Evolutionary conservation across 208 protist species (phyloP).

Genomic region (Leishmania tarentolae): DNA sequence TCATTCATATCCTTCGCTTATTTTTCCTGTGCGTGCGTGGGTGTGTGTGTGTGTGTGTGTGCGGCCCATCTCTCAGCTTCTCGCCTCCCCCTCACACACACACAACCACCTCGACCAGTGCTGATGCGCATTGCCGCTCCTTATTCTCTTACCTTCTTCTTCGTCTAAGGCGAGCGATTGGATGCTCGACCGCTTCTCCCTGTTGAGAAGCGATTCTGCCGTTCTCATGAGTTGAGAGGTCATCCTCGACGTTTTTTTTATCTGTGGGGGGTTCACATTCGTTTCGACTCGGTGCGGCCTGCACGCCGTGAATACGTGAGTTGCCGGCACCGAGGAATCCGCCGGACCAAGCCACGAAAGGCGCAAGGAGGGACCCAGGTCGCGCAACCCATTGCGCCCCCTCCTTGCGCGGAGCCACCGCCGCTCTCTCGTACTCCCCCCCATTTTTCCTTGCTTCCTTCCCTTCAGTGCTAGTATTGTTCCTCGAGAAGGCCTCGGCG

Average conservation of each 20-base stretch:
- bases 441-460: not conserved
- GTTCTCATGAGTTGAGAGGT: too few species aligned
- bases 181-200: too few species aligned
- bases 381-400: not conserved
- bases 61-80: not conserved
- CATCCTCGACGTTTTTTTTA: too few species aligned
- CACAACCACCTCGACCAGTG: too few species aligned
- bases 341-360: not conserved
- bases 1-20: not conserved
- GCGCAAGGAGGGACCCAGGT: not conserved
- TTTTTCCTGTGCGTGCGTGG: not conserved
- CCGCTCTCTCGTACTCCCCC: not conserved
- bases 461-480: not conserved
- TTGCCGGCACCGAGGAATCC: not conserved
- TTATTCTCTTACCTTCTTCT: too few species aligned
- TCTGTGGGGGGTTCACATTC: too few species aligned
- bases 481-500: not conserved
- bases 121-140: too few species aligned
- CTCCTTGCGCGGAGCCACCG: not conserved
- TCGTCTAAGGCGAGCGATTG: too few species aligned
- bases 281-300: not conserved
- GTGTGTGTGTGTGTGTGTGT: not conserved
- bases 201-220: too few species aligned
- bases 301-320: not conserved
- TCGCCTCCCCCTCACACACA: too few species aligned